Evolutionary conservation across 2,329 filamentous ascomycete species (phyloP).

Genomic region (Penicillium sp.): DNA sequence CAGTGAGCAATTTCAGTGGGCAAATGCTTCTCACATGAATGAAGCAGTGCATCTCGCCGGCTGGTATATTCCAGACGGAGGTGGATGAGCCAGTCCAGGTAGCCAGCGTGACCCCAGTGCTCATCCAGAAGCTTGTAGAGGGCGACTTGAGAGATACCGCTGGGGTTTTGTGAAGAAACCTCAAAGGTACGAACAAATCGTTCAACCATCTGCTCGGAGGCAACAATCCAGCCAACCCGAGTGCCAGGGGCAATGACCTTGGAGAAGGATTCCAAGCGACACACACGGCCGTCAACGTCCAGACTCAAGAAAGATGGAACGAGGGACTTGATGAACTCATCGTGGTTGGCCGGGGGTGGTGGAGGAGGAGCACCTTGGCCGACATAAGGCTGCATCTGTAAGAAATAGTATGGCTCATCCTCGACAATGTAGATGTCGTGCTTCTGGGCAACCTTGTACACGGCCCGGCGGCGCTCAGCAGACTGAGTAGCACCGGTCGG

Average conservation of each 20-base stretch:
- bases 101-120: conserved; percentile 87
- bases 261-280: conserved; percentile 88
- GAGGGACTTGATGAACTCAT: conserved; percentile 67
- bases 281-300: conserved; percentile 78
- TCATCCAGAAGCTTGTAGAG: conserved; percentile 88
- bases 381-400: conserved; percentile 73
- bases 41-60: conserved; percentile 68
- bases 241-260: conserved; percentile 83
- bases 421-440: conserved; percentile 84
- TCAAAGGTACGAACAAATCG: conserved; percentile 78
- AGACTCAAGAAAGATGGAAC: conserved; percentile 72
- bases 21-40: conserved; percentile 71
- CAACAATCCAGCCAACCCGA: conserved; percentile 83
- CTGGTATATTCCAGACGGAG: conserved; percentile 74
- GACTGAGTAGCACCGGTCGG: conserved; percentile 82
- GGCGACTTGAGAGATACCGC: conserved; percentile 75
- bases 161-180: conserved; percentile 75
- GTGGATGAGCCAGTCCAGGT: conserved; percentile 81
- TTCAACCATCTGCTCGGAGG: conserved; percentile 75
- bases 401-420: conserved; percentile 91
- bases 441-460: conserved; percentile 74
- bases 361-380: conserved; percentile 47
- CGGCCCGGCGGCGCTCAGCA: conserved; percentile 57
- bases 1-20: conserved; percentile 71
- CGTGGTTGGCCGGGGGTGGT: conserved; percentile 55